These are phyloP conservation scores for Boletus vinaceobasis DNA, from an alignment of 768 basidiomycete species.

Conservation along the genomic window DNA sequence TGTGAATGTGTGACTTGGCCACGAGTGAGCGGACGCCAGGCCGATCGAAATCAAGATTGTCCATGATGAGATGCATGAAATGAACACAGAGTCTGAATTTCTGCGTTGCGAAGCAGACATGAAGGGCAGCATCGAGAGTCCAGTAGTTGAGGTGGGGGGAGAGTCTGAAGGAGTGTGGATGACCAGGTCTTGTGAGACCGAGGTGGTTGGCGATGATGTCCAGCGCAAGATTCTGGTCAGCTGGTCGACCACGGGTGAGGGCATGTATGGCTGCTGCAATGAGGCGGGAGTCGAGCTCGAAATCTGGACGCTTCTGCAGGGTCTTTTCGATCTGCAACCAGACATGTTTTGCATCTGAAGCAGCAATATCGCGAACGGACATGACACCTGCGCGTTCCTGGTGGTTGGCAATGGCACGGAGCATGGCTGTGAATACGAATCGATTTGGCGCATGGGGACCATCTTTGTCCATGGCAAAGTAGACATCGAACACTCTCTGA, in stretches of 20 bases:
- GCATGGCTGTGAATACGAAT: conserved; percentile 63
- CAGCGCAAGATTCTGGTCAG: conserved; percentile 67
- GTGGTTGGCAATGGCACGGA: conserved; percentile 43
- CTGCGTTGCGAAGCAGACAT: conserved; percentile 49
- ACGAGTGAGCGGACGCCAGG: conserved; percentile 37
- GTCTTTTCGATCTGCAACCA: conserved; percentile 65
- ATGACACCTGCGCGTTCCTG: conserved; percentile 17
- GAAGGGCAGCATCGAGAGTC: conserved; percentile 52
- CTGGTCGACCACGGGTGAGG: conserved; percentile 50
- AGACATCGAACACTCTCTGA: conserved; percentile 74
- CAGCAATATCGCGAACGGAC: conserved; percentile 38
- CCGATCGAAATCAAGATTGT: conserved; percentile 27
- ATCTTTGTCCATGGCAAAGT: conserved; percentile 59
- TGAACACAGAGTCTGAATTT: conserved; percentile 49
- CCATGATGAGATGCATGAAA: conserved; percentile 59
- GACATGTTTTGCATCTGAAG: conserved; percentile 65
- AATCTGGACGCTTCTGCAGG: conserved; percentile 41
- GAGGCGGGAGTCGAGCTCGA: conserved; percentile 52
- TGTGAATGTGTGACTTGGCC: conserved; percentile 56
- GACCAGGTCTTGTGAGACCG: conserved; percentile 52
- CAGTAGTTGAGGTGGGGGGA: conserved; percentile 42
- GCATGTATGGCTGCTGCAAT: conserved; percentile 52
- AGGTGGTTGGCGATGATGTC: conserved; percentile 60
- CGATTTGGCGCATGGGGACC: conserved; percentile 61
- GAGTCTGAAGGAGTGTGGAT: conserved; percentile 36